Percentiles rank a stretch among this genome's conserved stretches.
phyloP scores from a whole-genome alignment of 2,329 filamentous ascomycete genomes.

The Leptodontidium sp. region DNA sequence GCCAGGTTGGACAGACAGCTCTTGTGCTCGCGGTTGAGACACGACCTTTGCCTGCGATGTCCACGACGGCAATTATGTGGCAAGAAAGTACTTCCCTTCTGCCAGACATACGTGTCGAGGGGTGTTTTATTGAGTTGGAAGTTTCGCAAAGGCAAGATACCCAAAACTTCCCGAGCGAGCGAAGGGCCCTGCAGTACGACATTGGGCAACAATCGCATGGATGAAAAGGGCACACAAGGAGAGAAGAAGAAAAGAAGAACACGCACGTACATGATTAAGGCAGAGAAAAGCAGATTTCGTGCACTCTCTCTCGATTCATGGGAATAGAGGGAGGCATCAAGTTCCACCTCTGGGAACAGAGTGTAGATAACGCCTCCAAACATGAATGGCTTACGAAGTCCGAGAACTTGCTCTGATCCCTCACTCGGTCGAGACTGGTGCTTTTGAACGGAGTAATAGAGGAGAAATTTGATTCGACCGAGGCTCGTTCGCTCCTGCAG shows the following conservation, averaged over 20 bases:
- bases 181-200: conserved; percentile 32
- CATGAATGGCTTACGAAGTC: conserved; percentile 28
- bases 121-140: not conserved
- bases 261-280: conserved; percentile 10
- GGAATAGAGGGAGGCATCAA: conserved; percentile 11
- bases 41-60: not conserved
- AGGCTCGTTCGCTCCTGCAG: conserved; percentile 5
- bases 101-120: conserved; percentile 12
- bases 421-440: not conserved
- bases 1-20: not conserved
- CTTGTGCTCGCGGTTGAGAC: not conserved
- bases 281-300: not conserved
- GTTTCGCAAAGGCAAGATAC: conserved; percentile 13
- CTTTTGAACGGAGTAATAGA: not conserved
- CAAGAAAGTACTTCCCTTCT: conserved; percentile 16
- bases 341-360: conserved; percentile 20
- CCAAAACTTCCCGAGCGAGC: conserved; percentile 2
- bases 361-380: conserved; percentile 26
- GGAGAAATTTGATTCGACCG: conserved; percentile 8
- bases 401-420: conserved; percentile 14
- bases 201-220: conserved; percentile 33
- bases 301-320: not conserved
- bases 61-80: conserved; percentile 10
- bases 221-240: conserved; percentile 2
- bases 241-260: conserved; percentile 7